These are phyloP conservation scores for Blastosporella zonata DNA, from an alignment of 1,284 basidiomycete genomes.

Conservation along the genomic window DNA sequence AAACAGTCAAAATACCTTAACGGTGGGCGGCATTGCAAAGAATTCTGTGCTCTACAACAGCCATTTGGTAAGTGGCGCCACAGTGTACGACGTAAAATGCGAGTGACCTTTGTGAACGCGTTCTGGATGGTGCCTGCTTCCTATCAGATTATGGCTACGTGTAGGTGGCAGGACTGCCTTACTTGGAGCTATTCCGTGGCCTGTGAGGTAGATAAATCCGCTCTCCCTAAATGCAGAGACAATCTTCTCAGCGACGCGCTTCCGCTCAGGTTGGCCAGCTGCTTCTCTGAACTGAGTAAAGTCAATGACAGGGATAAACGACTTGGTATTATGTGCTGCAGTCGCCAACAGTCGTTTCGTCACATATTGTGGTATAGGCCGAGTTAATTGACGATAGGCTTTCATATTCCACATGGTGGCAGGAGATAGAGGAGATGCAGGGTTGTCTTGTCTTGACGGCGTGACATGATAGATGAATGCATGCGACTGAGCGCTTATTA, in stretches of 20 bases:
- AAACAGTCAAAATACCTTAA: constrained; percentile 47
- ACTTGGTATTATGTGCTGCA: constrained; percentile 24
- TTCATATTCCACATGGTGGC: constrained; percentile 29
- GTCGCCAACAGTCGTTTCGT: constrained; percentile 29
- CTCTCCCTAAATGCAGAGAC: constrained; percentile 76
- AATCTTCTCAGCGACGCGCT: constrained; percentile 62
- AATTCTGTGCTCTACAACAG: constrained; percentile 63
- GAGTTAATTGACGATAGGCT: constrained; percentile 14
- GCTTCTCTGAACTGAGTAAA: constrained; percentile 65
- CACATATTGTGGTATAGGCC: constrained; percentile 10
- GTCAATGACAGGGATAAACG: constrained; percentile 71
- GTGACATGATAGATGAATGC: no score
- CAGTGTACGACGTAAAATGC: neutral
- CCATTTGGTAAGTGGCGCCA: neutral
- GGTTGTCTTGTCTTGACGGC: no score
- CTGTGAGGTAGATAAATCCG: constrained; percentile 71
- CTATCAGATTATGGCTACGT: neutral
- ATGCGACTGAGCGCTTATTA: no score
- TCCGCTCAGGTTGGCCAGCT: constrained; percentile 51
- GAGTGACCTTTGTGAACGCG: constrained; percentile 58
- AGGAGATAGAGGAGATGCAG: neutral
- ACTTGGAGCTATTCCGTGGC: constrained; percentile 61
- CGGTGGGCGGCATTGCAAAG: constrained; percentile 61
- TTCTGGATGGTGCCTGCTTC: constrained; percentile 42
- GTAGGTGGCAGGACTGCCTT: constrained; percentile 11